Percentiles rank a stretch among this genome's conserved stretches.
Conservation (phyloP, 2,329 filamentous ascomycete genomes). For the Clarireedia sp. region DNA sequence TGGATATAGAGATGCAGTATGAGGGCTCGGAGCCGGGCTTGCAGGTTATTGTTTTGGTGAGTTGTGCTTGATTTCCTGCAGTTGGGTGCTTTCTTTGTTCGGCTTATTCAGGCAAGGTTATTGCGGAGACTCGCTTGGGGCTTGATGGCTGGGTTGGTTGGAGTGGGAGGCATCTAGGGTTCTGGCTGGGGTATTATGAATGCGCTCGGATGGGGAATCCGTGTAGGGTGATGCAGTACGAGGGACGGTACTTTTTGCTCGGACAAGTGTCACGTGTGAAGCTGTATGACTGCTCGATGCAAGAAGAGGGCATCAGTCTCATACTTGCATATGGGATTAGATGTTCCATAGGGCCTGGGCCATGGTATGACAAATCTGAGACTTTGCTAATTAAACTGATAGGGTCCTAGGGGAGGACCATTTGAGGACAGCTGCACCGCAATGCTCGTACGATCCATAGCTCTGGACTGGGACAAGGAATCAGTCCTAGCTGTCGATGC, state of each 20-base stretch:
- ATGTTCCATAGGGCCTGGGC: too few relatives aligned
- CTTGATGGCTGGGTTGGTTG: not conserved
- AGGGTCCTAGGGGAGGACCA: slow-evolving; percentile 88
- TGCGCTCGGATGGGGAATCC: too few relatives aligned
- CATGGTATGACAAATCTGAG: too few relatives aligned
- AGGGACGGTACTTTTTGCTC: too few relatives aligned
- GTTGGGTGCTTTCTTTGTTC: not conserved
- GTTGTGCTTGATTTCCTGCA: slow-evolving; percentile 28
- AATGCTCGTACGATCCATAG: slow-evolving; percentile 75
- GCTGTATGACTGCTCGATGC: too few relatives aligned
- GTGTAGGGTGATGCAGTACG: too few relatives aligned
- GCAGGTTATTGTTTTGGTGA: slow-evolving; percentile 69
- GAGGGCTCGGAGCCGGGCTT: slow-evolving; percentile 40
- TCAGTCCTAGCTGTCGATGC: slow-evolving; percentile 91
- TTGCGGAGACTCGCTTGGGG: not conserved
- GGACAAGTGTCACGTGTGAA: too few relatives aligned
- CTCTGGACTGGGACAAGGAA: slow-evolving; percentile 70
- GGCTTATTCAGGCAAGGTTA: not conserved
- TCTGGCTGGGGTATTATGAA: too few relatives aligned
- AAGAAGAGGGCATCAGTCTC: too few relatives aligned
- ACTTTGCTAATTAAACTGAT: slow-evolving; percentile 9
- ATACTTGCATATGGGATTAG: too few relatives aligned
- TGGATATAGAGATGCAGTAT: slow-evolving; percentile 3
- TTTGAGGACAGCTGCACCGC: slow-evolving; percentile 81
- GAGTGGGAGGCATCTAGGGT: too few relatives aligned